Conservation (phyloP, 192 early-diverging fungal species). For the Backusella westeae region DNA sequence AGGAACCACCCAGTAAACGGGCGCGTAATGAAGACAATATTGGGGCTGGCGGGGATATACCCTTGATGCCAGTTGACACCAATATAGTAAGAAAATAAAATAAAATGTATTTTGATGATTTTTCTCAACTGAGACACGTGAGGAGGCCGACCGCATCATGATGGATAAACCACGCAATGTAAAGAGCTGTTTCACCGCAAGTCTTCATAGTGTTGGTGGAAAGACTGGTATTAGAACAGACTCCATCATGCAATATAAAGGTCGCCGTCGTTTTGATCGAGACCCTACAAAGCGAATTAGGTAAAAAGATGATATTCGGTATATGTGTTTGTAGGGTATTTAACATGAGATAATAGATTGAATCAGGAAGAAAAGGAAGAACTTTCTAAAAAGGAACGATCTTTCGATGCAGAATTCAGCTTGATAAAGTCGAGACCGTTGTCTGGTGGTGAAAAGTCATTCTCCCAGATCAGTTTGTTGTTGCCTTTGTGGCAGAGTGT, state of each 20-base stretch:
- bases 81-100: too few species aligned
- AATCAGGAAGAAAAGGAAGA: background rate
- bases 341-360: background rate
- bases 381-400: background rate
- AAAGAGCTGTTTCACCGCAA: slow-evolving; percentile 53
- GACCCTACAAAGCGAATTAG: slow-evolving; percentile 43
- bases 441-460: slow-evolving; percentile 98
- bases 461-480: slow-evolving; percentile 90
- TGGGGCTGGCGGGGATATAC: too few species aligned
- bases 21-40: too few species aligned
- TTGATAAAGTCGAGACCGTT: slow-evolving; percentile 64
- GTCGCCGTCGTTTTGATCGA: slow-evolving; percentile 47
- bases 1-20: too few species aligned
- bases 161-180: slow-evolving; percentile 61
- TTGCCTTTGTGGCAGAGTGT: slow-evolving; percentile 93
- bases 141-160: slow-evolving; percentile 52
- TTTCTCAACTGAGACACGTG: too few species aligned
- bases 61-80: too few species aligned
- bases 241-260: slow-evolving; percentile 36
- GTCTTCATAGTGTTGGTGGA: slow-evolving; percentile 62
- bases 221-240: slow-evolving; percentile 34
- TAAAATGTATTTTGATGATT: too few species aligned
- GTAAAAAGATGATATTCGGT: slow-evolving; percentile 17
- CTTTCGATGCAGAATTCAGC: background rate
- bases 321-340: background rate